These are phyloP conservation scores for Neospora caninum DNA, from an alignment of 169 alveolate genomes.

Conservation along the genomic window DNA sequence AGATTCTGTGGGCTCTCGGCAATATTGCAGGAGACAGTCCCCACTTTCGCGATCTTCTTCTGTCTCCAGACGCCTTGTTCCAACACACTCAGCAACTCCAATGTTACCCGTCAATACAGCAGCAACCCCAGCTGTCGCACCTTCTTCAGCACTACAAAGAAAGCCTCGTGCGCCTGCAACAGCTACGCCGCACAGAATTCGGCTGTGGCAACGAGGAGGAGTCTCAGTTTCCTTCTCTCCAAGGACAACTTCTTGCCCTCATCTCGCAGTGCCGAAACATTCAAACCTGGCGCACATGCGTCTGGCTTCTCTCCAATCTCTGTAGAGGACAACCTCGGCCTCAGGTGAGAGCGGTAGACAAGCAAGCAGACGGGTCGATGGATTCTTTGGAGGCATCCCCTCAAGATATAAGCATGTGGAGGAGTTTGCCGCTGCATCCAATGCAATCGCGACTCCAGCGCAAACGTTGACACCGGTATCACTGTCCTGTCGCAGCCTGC, in stretches of 20 bases:
- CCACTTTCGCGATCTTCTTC: conserved; percentile 88
- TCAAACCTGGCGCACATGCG: conserved; percentile 59
- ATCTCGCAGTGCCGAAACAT: conserved; percentile 43
- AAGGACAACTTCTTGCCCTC: conserved; percentile 51
- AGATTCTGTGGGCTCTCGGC: conserved; percentile 98
- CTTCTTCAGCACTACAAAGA: conserved; percentile 50
- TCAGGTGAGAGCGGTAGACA: conserved; percentile 30
- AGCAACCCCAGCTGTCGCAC: conserved; percentile 39
- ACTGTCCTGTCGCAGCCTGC: no score
- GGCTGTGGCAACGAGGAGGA: not conserved
- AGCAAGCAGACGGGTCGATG: not conserved
- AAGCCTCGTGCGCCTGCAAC: conserved; percentile 17
- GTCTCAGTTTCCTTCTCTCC: conserved; percentile 41
- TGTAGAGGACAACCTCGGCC: conserved; percentile 63
- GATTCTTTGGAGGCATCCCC: not conserved
- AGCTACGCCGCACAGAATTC: not conserved
- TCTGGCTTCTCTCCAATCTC: conserved; percentile 54
- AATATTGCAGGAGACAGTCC: conserved; percentile 98
- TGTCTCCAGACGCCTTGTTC: conserved; percentile 53
- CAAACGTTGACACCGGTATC: no score
- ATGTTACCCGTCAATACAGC: not conserved
- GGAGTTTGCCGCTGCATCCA: no score
- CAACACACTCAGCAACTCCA: conserved; percentile 39
- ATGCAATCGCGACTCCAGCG: no score
- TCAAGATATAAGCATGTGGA: no score